Base-by-base conservation (phyloP, 257 asterid genomes). In the Gentiana dahurica region DNA sequence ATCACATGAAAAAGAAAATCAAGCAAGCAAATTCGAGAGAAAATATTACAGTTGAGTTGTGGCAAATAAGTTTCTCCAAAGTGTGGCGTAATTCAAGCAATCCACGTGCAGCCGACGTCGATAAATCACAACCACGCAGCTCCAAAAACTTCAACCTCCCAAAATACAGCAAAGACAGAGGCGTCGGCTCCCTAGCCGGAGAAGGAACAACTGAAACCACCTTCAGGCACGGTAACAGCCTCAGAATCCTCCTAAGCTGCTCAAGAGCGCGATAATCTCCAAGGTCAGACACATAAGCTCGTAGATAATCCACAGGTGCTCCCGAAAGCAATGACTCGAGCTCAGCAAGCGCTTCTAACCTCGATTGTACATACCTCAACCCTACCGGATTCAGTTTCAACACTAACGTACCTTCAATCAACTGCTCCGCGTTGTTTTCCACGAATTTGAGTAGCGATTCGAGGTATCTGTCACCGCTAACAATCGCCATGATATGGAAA, bases 201-300 rank as follows among this genome's bases (percentile, higher is more conserved):
- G 83, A 76, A 8, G 86, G 82, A 54, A 87, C 81, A 71, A 82
- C 80, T 4, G 94, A 81, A 24, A 91, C 94, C 46, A 91, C 80
- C 77, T 87, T 91, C 66, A 91, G 65, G 41, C 94, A 81, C 8
- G 95, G 85, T 51, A 91, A 65, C 52, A 85, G 65, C 62, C 88
- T 73, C 2, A 91, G 91, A 64, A 87, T 91, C 68, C 96, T 78
- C 12, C 96, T 78, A 38, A 91, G 68, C 84, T 83, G 89, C 83
- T 91, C 96, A 32, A 91, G 86, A 39, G 98, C 98, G 45, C 95
- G 92, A 76, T 91, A 92, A 70, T 87, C 98, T 3, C 98, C 98
- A 54, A 91, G 79, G 77, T 91, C 98, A n/a, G 95, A 85, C 47
- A 87, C 83, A 59, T 91, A 91, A 2, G 98, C 98, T 36, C 98